A percentile compares a stretch with the other conserved stretches of the same genome.
Conservation (phyloP, 768 basidiomycete genomes). For the Amyloporia xantha region DNA sequence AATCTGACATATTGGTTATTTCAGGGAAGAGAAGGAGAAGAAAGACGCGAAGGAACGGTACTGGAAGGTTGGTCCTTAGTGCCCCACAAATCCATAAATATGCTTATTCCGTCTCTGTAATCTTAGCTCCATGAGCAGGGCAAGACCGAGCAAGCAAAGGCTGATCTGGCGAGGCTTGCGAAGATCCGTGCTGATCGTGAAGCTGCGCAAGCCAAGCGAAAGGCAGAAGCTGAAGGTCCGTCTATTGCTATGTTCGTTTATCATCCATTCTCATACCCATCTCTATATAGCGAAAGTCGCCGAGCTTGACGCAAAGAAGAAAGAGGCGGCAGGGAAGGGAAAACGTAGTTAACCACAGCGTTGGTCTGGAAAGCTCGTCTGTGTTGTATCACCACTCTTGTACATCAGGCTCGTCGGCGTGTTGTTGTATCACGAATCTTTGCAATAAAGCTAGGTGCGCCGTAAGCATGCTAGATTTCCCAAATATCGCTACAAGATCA, state of each 20-base stretch:
- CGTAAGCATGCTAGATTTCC: no score
- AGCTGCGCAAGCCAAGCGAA: conserved; percentile 77
- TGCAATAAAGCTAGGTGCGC: no score
- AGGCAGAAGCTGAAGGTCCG: conserved; percentile 82
- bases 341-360: conserved; percentile 9
- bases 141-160: conserved; percentile 87
- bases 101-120: neutral
- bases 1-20: neutral
- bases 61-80: conserved; percentile 56
- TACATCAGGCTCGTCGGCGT: no score
- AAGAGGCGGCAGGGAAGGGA: conserved; percentile 15
- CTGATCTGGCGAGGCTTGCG: conserved; percentile 79
- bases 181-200: conserved; percentile 87
- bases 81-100: neutral
- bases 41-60: conserved; percentile 83
- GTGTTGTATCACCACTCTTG: no score
- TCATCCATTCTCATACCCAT: neutral
- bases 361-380: no score
- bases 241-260: neutral
- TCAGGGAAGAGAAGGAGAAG: conserved; percentile 88
- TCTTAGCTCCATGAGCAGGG: conserved; percentile 64
- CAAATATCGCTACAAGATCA: no score
- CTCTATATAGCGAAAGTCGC: conserved; percentile 49
- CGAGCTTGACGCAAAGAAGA: conserved; percentile 57
- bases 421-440: no score